Evolutionary conservation across 129 eudicot species (phyloP), one percentile per base, ranked within the genome.

Genomic region (Chrysanthemum lavandulifolium): DNA sequence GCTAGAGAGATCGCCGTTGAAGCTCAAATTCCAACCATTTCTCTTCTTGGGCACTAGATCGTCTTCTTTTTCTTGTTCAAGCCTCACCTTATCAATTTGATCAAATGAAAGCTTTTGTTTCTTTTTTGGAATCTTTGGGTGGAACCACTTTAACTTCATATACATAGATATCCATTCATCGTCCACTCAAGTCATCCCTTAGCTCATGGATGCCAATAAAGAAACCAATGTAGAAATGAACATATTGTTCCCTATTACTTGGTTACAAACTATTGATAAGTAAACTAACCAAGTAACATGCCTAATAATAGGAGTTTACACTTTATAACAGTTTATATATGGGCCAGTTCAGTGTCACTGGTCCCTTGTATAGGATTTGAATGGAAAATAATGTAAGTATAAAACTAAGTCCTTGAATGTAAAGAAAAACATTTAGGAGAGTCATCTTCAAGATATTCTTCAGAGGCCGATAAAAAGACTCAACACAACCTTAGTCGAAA

Each of bases 51-150:
- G 79, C 87, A 10, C 63, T 78, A 4, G 52, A 52, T 57, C 84
- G 25, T 10, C 77, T 74, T 58, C 84, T 91, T 3, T 79, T 79
- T 67, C 84, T 83, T 55, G 65, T 88, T 55, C 87, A 85, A 79
- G 89, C 91, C 15, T 73, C 91, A 10, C 74, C 77, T 3, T 68
- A 64, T 53, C 80, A 78, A 10, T 16, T 72, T 13, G 16, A 58
- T n/a, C 85, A 83, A 71, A 83, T 72, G 84, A 86, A 83, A 68
- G 83, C 84, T 13, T 73, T 86, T 8, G 86, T 83, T 71, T 76
- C 78, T 3, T 67, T 86, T 49, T 27, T 83, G 33, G 54, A 80
- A 65, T 83, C 91, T 4, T 80, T 70, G 68, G 40, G 4, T 81
- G 83, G 85, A 31, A 47, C 18, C 58, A 60, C 29, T 76, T 83